phyloP scores from a whole-genome alignment of 2,329 filamentous ascomycete genomes.

The Bipolaris bicolor region DNA sequence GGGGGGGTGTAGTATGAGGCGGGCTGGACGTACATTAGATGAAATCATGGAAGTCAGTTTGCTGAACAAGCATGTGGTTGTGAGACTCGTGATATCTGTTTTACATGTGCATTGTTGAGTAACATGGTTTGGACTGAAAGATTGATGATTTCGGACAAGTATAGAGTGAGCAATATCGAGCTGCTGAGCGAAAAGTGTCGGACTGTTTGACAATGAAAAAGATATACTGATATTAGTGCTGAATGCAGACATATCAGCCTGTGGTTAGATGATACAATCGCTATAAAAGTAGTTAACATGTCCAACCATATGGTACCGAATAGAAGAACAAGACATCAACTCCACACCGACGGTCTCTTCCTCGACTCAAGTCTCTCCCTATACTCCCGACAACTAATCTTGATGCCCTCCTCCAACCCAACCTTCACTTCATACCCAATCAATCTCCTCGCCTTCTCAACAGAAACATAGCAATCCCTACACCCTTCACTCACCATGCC shows the following conservation, averaged over 20 bases:
- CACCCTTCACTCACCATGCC: constrained; percentile 63
- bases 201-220: too few species aligned
- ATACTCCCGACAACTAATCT: constrained; percentile 33
- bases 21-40: neutral
- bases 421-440: constrained; percentile 61
- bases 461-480: constrained; percentile 59
- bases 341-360: neutral
- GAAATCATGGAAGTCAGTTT: neutral
- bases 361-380: constrained; percentile 3
- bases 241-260: too few species aligned
- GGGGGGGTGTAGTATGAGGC: neutral
- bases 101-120: too few species aligned
- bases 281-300: too few species aligned
- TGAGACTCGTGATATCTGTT: neutral
- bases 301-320: neutral
- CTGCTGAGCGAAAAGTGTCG: too few species aligned
- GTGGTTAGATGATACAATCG: too few species aligned
- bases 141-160: neutral
- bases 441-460: constrained; percentile 58
- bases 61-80: neutral
- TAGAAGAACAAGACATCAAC: neutral
- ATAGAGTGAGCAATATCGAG: too few species aligned
- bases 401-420: constrained; percentile 58
- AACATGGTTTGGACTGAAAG: neutral
- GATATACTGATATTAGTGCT: too few species aligned